Evolutionary conservation across 225 moss, liverwort and hornwort species (phyloP).

Genomic region (Pseudoscleropodium purum): DNA sequence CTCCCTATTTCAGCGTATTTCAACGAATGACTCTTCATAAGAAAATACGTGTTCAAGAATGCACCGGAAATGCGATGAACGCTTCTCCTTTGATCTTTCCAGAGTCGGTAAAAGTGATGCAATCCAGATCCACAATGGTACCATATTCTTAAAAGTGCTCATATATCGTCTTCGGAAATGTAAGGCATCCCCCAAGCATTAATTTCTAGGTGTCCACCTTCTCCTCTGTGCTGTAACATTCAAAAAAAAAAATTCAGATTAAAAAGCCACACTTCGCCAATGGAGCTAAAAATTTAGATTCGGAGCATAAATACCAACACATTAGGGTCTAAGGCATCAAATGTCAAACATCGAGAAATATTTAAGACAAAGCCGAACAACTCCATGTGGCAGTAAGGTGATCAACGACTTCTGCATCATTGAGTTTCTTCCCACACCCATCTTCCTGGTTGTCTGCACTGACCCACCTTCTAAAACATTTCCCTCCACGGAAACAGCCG

Average conservation of each 20-base stretch:
- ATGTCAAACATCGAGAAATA: background rate
- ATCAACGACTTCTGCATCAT: background rate
- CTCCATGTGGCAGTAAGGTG: background rate
- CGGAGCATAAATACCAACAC: too few species aligned
- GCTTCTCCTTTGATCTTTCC: slow-evolving; percentile 62
- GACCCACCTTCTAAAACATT: background rate
- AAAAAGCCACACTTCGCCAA: background rate
- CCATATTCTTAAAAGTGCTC: slow-evolving; percentile 61
- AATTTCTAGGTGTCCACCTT: slow-evolving; percentile 38
- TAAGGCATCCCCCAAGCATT: slow-evolving; percentile 56
- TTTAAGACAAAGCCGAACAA: background rate
- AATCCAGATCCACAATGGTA: slow-evolving; percentile 51
- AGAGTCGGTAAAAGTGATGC: slow-evolving; percentile 51
- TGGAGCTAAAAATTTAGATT: background rate
- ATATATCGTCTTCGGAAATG: slow-evolving; percentile 44
- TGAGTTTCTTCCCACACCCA: slow-evolving; percentile 5
- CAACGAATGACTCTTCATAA: too few species aligned
- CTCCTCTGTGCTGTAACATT: background rate
- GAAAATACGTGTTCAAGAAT: background rate
- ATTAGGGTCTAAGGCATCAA: background rate
- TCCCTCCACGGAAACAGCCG: background rate
- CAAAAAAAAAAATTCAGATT: background rate
- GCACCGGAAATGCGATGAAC: slow-evolving; percentile 64
- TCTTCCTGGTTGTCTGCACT: background rate
- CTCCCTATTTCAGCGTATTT: too few species aligned